These are phyloP conservation scores for Phytophthora tentaculata DNA, from an alignment of 352 stramenopile species.

Conservation along the genomic window DNA sequence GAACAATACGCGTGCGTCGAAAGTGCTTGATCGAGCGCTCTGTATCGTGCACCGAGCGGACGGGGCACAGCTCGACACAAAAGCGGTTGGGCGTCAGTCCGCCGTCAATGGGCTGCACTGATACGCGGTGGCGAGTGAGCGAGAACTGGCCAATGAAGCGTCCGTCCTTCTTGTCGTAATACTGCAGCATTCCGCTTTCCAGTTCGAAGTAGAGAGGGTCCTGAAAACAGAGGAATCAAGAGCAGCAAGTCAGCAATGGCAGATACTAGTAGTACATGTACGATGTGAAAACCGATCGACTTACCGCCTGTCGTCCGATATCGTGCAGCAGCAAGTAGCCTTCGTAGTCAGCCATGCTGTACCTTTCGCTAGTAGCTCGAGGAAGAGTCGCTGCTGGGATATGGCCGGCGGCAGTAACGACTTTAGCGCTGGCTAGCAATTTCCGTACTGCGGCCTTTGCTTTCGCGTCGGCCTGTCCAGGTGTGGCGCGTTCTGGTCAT, in stretches of 20 bases:
- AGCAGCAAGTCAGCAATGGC: constrained; percentile 3
- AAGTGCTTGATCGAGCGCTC: constrained; percentile 75
- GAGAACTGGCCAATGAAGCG: constrained; percentile 75
- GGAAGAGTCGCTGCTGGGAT: constrained; percentile 18
- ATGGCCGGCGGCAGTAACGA: constrained; percentile 12
- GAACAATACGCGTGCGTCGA: constrained; percentile 54
- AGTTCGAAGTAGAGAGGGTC: constrained; percentile 86
- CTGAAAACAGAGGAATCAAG: constrained; percentile 30
- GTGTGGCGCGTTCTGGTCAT: constrained; percentile 23
- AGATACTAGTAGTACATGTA: too few relatives aligned
- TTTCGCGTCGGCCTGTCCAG: constrained; percentile 22
- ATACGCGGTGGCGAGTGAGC: constrained; percentile 75
- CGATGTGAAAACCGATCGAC: not conserved
- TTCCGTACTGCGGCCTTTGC: constrained; percentile 18
- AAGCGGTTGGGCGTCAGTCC: constrained; percentile 70
- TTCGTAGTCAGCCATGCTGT: constrained; percentile 81
- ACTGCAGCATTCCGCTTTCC: constrained; percentile 70
- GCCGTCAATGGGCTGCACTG: constrained; percentile 48
- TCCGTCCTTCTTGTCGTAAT: constrained; percentile 77
- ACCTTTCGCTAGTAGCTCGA: constrained; percentile 1
- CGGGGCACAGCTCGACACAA: constrained; percentile 69
- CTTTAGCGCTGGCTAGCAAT: constrained; percentile 12
- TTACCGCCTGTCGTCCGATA: constrained; percentile 46
- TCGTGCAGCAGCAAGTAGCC: constrained; percentile 80
- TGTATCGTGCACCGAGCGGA: constrained; percentile 79